Percentiles rank a stretch among this genome's conserved stretches.
phyloP scores from a whole-genome alignment of 1,284 basidiomycete species.

The Filobasidium uniguttulatum region DNA sequence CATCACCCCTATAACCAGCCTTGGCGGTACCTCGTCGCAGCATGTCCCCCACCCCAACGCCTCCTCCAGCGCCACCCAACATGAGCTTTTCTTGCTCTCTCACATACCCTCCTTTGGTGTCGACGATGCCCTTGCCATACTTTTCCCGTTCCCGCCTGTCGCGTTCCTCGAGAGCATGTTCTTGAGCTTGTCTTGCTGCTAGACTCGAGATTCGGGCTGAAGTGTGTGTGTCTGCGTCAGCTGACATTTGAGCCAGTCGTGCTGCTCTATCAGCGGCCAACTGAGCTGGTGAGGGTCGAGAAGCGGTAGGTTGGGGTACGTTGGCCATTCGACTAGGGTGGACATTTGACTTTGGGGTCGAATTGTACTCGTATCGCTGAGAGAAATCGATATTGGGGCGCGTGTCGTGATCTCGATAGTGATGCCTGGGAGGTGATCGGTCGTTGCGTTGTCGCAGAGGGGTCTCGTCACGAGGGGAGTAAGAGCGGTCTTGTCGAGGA shows the following conservation, averaged over 20 bases:
- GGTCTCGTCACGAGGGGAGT: too few relatives aligned
- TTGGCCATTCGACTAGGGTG: slow-evolving; percentile 16
- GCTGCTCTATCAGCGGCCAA: slow-evolving; percentile 46
- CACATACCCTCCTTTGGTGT: slow-evolving; percentile 31
- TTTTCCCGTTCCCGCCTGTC: slow-evolving; percentile 19
- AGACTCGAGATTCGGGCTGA: slow-evolving; percentile 23
- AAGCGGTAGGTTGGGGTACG: slow-evolving; percentile 19
- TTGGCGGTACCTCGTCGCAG: slow-evolving; percentile 31
- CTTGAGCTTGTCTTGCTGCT: slow-evolving; percentile 25
- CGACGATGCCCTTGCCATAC: slow-evolving; percentile 27
- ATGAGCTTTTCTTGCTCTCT: slow-evolving; percentile 27
- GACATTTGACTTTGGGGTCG: too few relatives aligned
- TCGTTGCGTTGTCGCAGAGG: too few relatives aligned
- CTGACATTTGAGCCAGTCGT: slow-evolving; percentile 71
- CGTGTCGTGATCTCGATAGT: too few relatives aligned
- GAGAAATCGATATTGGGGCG: too few relatives aligned
- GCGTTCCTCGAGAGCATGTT: slow-evolving; percentile 24
- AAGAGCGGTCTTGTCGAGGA: too few relatives aligned
- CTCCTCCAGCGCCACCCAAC: slow-evolving; percentile 14
- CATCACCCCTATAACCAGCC: slow-evolving; percentile 26
- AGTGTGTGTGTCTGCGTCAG: slow-evolving; percentile 49
- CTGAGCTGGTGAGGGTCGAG: slow-evolving; percentile 1
- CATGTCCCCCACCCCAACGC: slow-evolving; percentile 28
- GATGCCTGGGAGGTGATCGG: too few relatives aligned
- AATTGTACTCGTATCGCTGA: too few relatives aligned